phyloP scores from a whole-genome alignment of 2,329 filamentous ascomycete genomes.

The Colletotrichum sp. region DNA sequence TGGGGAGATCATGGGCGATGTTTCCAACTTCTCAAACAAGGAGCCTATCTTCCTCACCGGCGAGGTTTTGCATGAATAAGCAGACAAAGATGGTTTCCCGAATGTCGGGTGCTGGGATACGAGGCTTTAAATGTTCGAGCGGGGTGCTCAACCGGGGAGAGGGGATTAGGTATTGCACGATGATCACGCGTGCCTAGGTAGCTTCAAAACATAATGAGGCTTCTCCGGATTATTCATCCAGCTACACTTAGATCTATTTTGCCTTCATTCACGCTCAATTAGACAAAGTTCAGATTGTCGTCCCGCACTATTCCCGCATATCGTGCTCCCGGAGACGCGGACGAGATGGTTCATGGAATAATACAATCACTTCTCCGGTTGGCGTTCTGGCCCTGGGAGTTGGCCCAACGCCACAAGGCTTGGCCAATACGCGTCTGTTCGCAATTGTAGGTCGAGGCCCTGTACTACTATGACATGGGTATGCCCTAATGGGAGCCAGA shows the following conservation, averaged over 20 bases:
- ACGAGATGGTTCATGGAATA: slow-evolving; percentile 1
- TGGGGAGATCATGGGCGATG: not conserved
- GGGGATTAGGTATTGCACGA: not conserved
- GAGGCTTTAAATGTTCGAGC: not conserved
- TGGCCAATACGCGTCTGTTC: not conserved
- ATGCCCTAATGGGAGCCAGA: not conserved
- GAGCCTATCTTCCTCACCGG: not conserved
- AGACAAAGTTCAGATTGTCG: not conserved
- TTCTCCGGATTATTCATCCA: not conserved
- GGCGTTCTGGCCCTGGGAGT: not conserved
- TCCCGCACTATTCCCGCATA: not conserved
- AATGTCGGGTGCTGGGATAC: not conserved
- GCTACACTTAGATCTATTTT: not conserved
- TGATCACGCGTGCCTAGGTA: not conserved
- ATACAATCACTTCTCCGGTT: not conserved
- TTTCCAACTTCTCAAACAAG: not conserved
- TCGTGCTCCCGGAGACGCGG: not conserved
- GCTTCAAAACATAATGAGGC: not conserved
- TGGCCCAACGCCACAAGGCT: not conserved
- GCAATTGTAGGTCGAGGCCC: not conserved
- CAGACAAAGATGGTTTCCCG: not conserved
- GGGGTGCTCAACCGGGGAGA: not conserved
- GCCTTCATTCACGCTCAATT: not conserved
- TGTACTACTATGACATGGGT: not conserved
- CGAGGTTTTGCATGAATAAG: not conserved